Conservation (phyloP, 129 eudicot species). For the Lactuca sativa region DNA sequence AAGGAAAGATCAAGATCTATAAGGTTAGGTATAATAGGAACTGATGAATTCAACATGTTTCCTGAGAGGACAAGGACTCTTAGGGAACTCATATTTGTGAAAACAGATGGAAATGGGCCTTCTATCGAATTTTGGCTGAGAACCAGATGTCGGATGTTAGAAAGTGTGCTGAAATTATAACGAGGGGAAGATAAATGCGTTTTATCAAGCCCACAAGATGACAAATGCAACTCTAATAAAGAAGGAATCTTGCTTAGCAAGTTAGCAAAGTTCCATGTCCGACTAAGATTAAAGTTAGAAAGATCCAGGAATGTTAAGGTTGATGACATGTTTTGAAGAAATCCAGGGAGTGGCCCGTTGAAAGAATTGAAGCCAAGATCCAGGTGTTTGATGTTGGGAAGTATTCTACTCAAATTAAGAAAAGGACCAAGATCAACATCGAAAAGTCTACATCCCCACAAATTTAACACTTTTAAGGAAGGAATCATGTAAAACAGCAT, state of each 20-base stretch:
- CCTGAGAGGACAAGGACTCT: background rate
- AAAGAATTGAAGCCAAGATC: background rate
- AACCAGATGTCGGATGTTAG: background rate
- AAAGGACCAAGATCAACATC: background rate
- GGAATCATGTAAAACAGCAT: background rate
- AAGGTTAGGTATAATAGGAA: background rate
- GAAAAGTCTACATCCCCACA: background rate
- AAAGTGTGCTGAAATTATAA: background rate
- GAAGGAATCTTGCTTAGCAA: background rate
- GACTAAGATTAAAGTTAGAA: background rate
- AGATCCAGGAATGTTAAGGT: background rate
- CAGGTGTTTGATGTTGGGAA: background rate
- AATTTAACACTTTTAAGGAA: background rate
- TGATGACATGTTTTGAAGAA: conserved; percentile 10
- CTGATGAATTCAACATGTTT: background rate
- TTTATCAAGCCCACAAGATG: background rate
- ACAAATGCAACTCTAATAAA: background rate
- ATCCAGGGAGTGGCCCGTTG: background rate
- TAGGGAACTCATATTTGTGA: background rate
- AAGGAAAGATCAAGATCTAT: background rate
- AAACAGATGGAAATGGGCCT: background rate
- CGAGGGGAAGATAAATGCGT: background rate
- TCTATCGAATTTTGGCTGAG: background rate
- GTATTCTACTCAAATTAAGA: background rate
- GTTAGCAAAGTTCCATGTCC: background rate